phyloP scores from a whole-genome alignment of 257 asterid genomes.

The Forsythia suspensa region DNA sequence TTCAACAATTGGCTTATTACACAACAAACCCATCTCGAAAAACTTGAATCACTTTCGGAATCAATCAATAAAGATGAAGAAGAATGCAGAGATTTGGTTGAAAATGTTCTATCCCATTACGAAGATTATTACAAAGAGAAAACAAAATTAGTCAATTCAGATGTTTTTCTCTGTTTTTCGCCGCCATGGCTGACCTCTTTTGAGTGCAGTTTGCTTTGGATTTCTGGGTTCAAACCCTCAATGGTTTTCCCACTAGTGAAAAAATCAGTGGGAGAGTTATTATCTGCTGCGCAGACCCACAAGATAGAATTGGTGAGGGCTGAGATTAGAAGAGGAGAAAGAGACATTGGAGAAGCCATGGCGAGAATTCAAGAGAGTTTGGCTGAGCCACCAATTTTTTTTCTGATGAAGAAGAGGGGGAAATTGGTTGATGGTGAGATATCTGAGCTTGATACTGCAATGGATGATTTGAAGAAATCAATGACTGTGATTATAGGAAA shows the following conservation, averaged over 20 bases:
- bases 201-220: slow-evolving; percentile 25
- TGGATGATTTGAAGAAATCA: slow-evolving; percentile 16
- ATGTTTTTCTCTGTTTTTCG: slow-evolving; percentile 17
- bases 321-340: slow-evolving; percentile 11
- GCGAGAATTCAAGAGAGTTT: slow-evolving; percentile 34
- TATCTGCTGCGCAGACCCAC: slow-evolving; percentile 12
- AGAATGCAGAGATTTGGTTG: slow-evolving; percentile 17
- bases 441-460: neutral
- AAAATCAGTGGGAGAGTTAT: neutral
- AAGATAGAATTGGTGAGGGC: slow-evolving; percentile 8
- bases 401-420: slow-evolving; percentile 6
- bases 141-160: slow-evolving; percentile 8
- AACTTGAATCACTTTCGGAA: slow-evolving; percentile 6
- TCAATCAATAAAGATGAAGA: neutral
- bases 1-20: slow-evolving; percentile 19
- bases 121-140: slow-evolving; percentile 16
- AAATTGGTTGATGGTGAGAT: slow-evolving; percentile 14
- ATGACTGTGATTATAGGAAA: slow-evolving; percentile 8
- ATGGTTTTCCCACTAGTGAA: slow-evolving; percentile 7
- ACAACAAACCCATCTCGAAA: slow-evolving; percentile 7
- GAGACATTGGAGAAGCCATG: slow-evolving; percentile 19
- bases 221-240: slow-evolving; percentile 35
- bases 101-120: slow-evolving; percentile 24
- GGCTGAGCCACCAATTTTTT: slow-evolving; percentile 8
- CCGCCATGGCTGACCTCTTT: slow-evolving; percentile 36